phyloP scores from a whole-genome alignment of 2,329 filamentous ascomycete species.

The Bipolaris oryzae region DNA sequence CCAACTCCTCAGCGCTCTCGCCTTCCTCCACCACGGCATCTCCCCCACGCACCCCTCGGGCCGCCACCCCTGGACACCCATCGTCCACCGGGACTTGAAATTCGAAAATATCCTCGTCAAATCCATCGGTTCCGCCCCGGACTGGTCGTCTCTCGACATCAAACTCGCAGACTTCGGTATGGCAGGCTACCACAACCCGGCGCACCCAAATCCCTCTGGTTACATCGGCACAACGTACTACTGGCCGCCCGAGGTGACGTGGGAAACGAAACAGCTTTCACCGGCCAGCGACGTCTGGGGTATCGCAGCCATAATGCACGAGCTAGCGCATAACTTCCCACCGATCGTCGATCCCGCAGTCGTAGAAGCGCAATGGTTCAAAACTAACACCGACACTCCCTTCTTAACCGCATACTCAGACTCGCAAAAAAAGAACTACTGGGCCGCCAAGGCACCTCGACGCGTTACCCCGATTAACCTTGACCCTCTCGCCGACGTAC shows the following conservation, averaged over 20 bases:
- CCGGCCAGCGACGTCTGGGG: constrained; percentile 36
- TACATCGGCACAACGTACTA: constrained; percentile 19
- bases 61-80: constrained; percentile 71
- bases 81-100: constrained; percentile 95
- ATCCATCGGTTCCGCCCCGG: constrained; percentile 12
- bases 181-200: constrained; percentile 61
- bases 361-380: constrained; percentile 4
- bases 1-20: constrained; percentile 22
- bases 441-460: constrained; percentile 13
- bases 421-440: constrained; percentile 11
- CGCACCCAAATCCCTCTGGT: not conserved
- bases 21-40: constrained; percentile 31
- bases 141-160: constrained; percentile 51
- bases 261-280: constrained; percentile 16
- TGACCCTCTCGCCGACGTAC: not conserved
- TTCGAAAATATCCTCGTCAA: constrained; percentile 84
- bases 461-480: constrained; percentile 23
- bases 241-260: constrained; percentile 33
- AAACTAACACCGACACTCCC: not conserved
- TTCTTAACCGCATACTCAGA: constrained; percentile 5
- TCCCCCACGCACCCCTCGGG: constrained; percentile 1
- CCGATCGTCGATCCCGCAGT: constrained; percentile 17
- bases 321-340: constrained; percentile 24
- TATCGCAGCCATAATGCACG: constrained; percentile 32
- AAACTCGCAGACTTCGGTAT: constrained; percentile 74